Evolutionary conservation across 208 protist genomes (phyloP).

Genomic region (Spongospora subterranea): DNA sequence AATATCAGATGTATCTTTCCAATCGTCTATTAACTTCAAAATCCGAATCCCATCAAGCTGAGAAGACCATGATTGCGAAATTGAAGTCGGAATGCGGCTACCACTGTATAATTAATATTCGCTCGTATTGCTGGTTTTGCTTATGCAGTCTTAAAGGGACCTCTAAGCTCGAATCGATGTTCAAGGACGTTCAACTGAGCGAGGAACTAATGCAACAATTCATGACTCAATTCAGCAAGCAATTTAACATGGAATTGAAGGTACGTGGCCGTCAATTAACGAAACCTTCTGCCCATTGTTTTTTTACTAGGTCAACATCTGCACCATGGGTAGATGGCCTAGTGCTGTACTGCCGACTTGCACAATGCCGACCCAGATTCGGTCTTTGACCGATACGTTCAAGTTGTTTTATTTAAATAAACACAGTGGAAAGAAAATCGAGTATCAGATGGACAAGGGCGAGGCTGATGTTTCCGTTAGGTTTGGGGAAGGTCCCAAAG

Average conservation of each 20-base stretch:
- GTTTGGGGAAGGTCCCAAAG: slow-evolving; percentile 32
- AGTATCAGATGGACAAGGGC: slow-evolving; percentile 67
- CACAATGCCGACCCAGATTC: slow-evolving; percentile 57
- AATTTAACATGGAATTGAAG: slow-evolving; percentile 61
- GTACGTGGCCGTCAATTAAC: not conserved
- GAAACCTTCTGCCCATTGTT: not conserved
- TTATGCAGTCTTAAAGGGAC: slow-evolving; percentile 48
- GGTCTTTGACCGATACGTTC: slow-evolving; percentile 58
- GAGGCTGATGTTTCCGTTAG: slow-evolving; percentile 62
- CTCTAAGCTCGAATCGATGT: slow-evolving; percentile 62
- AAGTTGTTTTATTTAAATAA: slow-evolving; percentile 63
- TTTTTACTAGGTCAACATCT: slow-evolving; percentile 59
- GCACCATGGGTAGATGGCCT: slow-evolving; percentile 62
- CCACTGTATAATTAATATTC: not conserved
- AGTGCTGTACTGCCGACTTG: slow-evolving; percentile 51
- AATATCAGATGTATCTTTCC: slow-evolving; percentile 61
- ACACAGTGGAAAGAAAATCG: slow-evolving; percentile 63
- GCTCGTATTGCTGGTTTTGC: not conserved
- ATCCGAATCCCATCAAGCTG: slow-evolving; percentile 59
- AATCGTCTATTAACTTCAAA: slow-evolving; percentile 59
- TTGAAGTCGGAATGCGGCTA: slow-evolving; percentile 64
- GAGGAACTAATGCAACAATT: slow-evolving; percentile 61
- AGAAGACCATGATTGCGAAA: slow-evolving; percentile 66
- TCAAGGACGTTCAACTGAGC: slow-evolving; percentile 62
- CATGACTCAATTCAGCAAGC: slow-evolving; percentile 9